Base-by-base conservation (phyloP, 192 early-diverging fungal species). In the Rhizophagus sp. region DNA sequence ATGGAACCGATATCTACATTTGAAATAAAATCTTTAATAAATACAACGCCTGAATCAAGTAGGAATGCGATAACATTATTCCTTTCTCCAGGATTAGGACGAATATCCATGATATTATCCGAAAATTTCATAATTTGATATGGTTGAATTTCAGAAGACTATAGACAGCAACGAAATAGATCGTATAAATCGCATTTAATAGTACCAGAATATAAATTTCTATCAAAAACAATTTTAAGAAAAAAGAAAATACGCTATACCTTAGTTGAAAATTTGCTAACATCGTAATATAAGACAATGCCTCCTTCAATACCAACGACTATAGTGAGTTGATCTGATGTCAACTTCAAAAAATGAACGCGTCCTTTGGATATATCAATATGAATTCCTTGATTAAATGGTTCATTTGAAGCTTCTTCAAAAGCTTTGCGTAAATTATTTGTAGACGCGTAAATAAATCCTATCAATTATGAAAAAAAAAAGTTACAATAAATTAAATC, bases 11-110 rank as follows among this genome's bases (percentile, higher is more conserved):
- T 69, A 52, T 50, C 24, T 12, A 25, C 25, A 61, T 79, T 39
- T 25, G 17, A 22, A 39, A 62, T 13, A 71, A 61, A 71, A 71
- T 71, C 49, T 36, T 41, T 71, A 25, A 79, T 68, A 12, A 80
- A 10, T 9, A 89, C 69, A 17, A 75, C 80, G 11, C 87, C 87
- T 4, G 75, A 27, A 19, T 83, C 75, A 47, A 90, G 86, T 11
- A 92, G 79, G 6, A 93, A 86, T 9, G 92, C 92, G 9, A 85
- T 80, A 1, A 87, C 27, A 34, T 82, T 84, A 8, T 88, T 85
- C 52, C 82, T 73, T 27, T 82, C 83, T 61, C 84, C 85, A 10
- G 91, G 88, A 74, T 94, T 94, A 49, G 92, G 88, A 11, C 89
- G 86, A 71, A 93, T 71, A 74, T 94, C 93, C 6, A 84, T 75